Evolutionary conservation across 768 basidiomycete species (phyloP), one percentile per base, ranked within the genome.

Genomic region (Mycena metata): DNA sequence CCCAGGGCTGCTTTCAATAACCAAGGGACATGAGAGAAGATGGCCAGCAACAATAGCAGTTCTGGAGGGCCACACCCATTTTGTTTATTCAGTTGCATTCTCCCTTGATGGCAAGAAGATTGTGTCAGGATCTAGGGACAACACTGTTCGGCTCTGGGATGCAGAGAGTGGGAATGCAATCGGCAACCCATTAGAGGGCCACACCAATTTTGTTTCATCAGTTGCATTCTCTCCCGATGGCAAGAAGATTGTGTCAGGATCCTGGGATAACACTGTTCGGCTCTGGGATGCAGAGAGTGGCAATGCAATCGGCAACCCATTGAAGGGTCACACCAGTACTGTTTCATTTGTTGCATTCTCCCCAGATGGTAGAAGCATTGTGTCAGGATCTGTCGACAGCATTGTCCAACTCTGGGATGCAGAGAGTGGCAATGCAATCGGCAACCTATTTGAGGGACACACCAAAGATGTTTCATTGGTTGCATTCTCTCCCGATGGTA

Each of bases 401-500:
- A 54, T 54, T 8, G 33, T n/a, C n/a, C n/a, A n/a, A n/a, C n/a
- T n/a, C n/a, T n/a, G n/a, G n/a, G n/a, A n/a, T n/a, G n/a, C n/a
- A 54, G 33, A n/a, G 21, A 54, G 2, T 9, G 52, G 52, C 35
- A 54, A 35, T 2, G 33, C 52, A 36, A 17, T 51, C 33, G 50
- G 50, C 4, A 21, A 30, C 7, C 50, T 35, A 52, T 52, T 52
- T 35, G 36, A 19, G 33, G 51, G 51, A 30, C 51, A 52, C n/a
- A n/a, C n/a, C 51, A 35, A 35, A 35, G 51, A 35, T 35, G 33
- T 30, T 30, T 35, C 33, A 52, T 52, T 19, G 16, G 19, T 2
- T 52, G 33, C 30, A 33, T 60, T 60, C 33, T 60, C 58, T 2
- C 58, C 58, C n/a, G n/a, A n/a, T n/a, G n/a, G n/a, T n/a, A n/a